These are phyloP conservation scores for Pleurotus ostreatus DNA, from an alignment of 768 basidiomycete genomes.

Conservation along the genomic window DNA sequence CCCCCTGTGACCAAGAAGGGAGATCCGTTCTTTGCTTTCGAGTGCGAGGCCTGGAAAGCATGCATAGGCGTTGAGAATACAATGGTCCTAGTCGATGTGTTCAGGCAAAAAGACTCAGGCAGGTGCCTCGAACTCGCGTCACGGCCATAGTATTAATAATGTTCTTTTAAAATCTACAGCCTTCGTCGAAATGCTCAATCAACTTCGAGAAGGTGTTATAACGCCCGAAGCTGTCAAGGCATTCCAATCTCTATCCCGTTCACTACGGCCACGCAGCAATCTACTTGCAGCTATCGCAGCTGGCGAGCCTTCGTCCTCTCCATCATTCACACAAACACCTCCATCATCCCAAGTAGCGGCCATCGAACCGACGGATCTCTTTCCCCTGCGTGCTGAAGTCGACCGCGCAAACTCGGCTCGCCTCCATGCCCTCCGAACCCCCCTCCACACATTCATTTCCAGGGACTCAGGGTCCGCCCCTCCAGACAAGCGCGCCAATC, in stretches of 20 bases:
- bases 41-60: slow-evolving; percentile 60
- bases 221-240: slow-evolving; percentile 21
- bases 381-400: slow-evolving; percentile 67
- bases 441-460: slow-evolving; percentile 40
- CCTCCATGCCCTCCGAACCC: slow-evolving; percentile 41
- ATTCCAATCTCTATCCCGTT: slow-evolving; percentile 13
- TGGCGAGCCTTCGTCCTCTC: slow-evolving; percentile 12
- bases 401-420: slow-evolving; percentile 57
- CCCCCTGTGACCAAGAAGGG: slow-evolving; percentile 64
- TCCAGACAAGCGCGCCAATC: slow-evolving; percentile 40
- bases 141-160: too few species aligned
- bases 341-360: slow-evolving; percentile 12
- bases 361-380: slow-evolving; percentile 48
- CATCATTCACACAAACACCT: not conserved
- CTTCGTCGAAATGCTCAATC: slow-evolving; percentile 73
- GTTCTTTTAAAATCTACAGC: slow-evolving; percentile 26
- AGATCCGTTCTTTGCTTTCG: slow-evolving; percentile 66
- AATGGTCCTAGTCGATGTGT: slow-evolving; percentile 67
- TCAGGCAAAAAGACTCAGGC: slow-evolving; percentile 72
- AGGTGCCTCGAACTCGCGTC: slow-evolving; percentile 14
- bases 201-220: slow-evolving; percentile 57
- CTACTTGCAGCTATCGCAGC: not conserved
- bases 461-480: slow-evolving; percentile 46
- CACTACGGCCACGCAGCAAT: slow-evolving; percentile 8
- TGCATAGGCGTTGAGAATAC: slow-evolving; percentile 45